Conservation (phyloP, 2,329 filamentous ascomycete genomes). For the Cordyceps militaris region DNA sequence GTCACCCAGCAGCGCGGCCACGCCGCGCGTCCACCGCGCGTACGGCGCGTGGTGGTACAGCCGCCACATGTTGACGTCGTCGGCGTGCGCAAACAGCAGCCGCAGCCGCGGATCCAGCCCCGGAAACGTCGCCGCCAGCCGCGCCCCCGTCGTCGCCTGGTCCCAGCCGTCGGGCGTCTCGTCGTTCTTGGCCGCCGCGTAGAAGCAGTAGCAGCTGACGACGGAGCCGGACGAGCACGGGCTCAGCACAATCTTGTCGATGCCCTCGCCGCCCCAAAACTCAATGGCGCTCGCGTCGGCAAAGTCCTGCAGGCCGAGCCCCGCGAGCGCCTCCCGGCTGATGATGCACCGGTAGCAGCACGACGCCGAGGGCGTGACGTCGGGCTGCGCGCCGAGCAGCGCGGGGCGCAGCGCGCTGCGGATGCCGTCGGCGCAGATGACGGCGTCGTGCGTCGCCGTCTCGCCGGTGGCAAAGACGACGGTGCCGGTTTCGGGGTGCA, state of each 20-base stretch:
- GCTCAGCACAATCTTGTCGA: conserved; percentile 57
- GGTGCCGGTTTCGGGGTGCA: conserved; percentile 42
- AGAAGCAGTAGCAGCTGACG: conserved; percentile 61
- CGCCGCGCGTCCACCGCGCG: conserved; percentile 39
- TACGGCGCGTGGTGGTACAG: conserved; percentile 42
- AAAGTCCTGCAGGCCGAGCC: conserved; percentile 50
- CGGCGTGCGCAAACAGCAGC: conserved; percentile 47
- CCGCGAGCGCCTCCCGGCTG: conserved; percentile 43
- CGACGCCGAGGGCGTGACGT: conserved; percentile 45
- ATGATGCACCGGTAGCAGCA: conserved; percentile 57
- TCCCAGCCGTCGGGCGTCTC: conserved; percentile 48
- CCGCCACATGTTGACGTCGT: conserved; percentile 55
- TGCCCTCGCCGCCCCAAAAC: conserved; percentile 58
- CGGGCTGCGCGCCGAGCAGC: conserved; percentile 46
- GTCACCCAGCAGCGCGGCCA: conserved; percentile 51
- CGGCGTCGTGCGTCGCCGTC: conserved; percentile 43
- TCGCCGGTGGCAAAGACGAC: conserved; percentile 45
- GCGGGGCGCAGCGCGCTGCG: conserved; percentile 47
- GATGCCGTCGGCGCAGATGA: conserved; percentile 56
- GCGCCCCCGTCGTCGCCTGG: conserved; percentile 41
- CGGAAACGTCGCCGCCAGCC: conserved; percentile 50
- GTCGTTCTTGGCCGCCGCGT: conserved; percentile 50
- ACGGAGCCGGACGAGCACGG: conserved; percentile 55
- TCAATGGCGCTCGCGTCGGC: conserved; percentile 50
- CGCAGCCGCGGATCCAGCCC: conserved; percentile 48